Base-by-base conservation (phyloP, 148 eudicot species). In the Drosera capensis region DNA sequence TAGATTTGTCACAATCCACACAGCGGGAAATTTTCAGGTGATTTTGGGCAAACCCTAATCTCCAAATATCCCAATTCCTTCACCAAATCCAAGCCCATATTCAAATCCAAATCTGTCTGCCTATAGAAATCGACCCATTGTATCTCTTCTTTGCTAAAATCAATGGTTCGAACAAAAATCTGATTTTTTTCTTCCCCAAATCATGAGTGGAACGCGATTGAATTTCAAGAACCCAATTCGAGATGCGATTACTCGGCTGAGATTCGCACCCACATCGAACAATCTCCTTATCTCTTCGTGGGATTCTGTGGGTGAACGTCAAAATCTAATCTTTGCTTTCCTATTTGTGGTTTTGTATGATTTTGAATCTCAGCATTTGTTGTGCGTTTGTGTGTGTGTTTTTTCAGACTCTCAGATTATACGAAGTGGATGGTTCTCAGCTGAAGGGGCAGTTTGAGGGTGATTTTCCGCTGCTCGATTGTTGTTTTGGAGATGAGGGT, bases 201-300 rank as follows among this genome's bases (percentile, higher is more conserved):
- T n/a, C n/a, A 34, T 34, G 38, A 34, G 38, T 4, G 38, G 38
- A 15, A 34, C 9, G 0, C 9, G 38, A 2, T 53, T 90, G 54
- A 54, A 61, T 31, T 70, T 84, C 40, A 55, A 61, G 12, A 58
- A 66, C 24, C 72, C 87, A 5, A 78, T 90, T 51, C 18, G 15
- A 48, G 95, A 90, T 44, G 94, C 74, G 30, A 56, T 90, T 28
- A 68, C 87, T 2, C 71, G 93, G 51, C 54, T 90, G 13, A 73
- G 82, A 20, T 90, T 90, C 50, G 84, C 87, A 9, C 85, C 87
- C 0, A 25, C 17, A 20, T 78, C 84, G 29, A 78, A 84, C 70
- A 65, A 75, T 49, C 78, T 90, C 26, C 86, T 90, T 35, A 70
- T 90, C 55, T 80, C 97, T 8, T 78, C 87, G 12, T 90, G 94